Base-by-base conservation (phyloP, 1,139 yeast genomes). In the Lodderomyces pseudojiufengensis region DNA sequence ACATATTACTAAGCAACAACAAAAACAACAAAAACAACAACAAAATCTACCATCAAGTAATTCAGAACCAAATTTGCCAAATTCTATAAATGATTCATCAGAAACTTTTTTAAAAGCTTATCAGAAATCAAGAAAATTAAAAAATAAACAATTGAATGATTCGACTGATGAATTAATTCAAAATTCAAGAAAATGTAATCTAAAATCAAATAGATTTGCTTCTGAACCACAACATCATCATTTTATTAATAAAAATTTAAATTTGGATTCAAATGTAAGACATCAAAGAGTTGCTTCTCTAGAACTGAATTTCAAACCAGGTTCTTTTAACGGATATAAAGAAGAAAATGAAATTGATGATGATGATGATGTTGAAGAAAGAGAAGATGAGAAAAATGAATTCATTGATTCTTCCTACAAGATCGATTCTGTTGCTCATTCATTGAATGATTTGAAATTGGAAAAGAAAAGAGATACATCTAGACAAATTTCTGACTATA, bases 401-500 rank as follows among this genome's bases (percentile, higher is more conserved):
- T 18, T 31, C 10, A 11, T 9, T 11, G 32, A 27, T 2, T 11
- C 13, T 3, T 12, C 20, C 5, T 5, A 24, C 4, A 29, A 22
- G 24, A 33, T 16, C 18, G 12, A n/a, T 26, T 22, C 33, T 5
- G 27, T 31, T 29, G 12, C 14, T 22, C 35, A 22, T 12, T 9
- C 30, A 22, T 20, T 26, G 20, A 20, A 26, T 9, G 13, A 21
- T 12, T 18, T 32, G 26, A 20, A n/a, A 13, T 26, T 32, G 25
- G 27, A 21, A 15, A 40, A 38, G 22, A 29, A 30, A 16, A 32
- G 31, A n/a, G 31, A 24, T 12, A 35, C 21, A 3, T 27, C 41
- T 9, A 53, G 64, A 40, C 52, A 60, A 33, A 61, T 65, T 38
- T 63, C 69, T 1, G 70, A 65, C 42, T 65, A 65, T 44, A 57